phyloP scores from a whole-genome alignment of 2,329 filamentous ascomycete species.

The Xylariaceae sp. region DNA sequence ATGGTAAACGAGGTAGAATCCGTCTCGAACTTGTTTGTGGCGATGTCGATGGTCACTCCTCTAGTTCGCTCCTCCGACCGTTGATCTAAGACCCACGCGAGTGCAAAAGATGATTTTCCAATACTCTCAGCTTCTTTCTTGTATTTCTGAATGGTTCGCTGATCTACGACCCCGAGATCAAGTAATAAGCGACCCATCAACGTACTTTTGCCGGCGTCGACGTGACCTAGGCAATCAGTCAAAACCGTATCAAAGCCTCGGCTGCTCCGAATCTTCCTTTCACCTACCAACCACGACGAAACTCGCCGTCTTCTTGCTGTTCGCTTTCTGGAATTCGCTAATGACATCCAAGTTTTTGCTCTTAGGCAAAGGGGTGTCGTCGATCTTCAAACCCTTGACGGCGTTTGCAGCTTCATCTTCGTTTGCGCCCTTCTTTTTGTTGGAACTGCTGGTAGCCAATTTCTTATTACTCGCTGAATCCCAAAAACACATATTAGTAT shows the following conservation, averaged over 20 bases:
- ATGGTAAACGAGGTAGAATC: constrained; percentile 86
- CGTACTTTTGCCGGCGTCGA: constrained; percentile 96
- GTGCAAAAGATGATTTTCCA: constrained; percentile 90
- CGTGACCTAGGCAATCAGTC: constrained; percentile 87
- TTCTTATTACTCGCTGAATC: constrained; percentile 50
- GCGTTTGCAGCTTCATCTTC: constrained; percentile 31
- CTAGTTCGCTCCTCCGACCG: constrained; percentile 82
- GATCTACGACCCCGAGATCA: constrained; percentile 82
- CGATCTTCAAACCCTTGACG: constrained; percentile 42
- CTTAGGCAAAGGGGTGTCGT: constrained; percentile 54
- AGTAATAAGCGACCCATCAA: constrained; percentile 92
- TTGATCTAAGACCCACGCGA: constrained; percentile 96
- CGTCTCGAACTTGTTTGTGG: constrained; percentile 91
- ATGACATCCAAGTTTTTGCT: constrained; percentile 83
- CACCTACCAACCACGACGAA: constrained; percentile 85
- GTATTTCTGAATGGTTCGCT: constrained; percentile 84
- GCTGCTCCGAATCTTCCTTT: too few relatives aligned
- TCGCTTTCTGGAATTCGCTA: constrained; percentile 71
- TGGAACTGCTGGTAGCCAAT: constrained; percentile 33
- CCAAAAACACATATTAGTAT: constrained; percentile 48
- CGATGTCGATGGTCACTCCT: constrained; percentile 95
- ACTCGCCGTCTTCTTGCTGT: constrained; percentile 75
- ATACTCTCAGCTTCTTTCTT: constrained; percentile 84
- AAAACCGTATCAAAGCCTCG: too few relatives aligned
- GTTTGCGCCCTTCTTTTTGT: constrained; percentile 38